A percentile compares a stretch with the other conserved stretches of the same genome.
These are phyloP conservation scores for Amylocystis lapponica DNA, from an alignment of 768 basidiomycete genomes.

Conservation along the genomic window DNA sequence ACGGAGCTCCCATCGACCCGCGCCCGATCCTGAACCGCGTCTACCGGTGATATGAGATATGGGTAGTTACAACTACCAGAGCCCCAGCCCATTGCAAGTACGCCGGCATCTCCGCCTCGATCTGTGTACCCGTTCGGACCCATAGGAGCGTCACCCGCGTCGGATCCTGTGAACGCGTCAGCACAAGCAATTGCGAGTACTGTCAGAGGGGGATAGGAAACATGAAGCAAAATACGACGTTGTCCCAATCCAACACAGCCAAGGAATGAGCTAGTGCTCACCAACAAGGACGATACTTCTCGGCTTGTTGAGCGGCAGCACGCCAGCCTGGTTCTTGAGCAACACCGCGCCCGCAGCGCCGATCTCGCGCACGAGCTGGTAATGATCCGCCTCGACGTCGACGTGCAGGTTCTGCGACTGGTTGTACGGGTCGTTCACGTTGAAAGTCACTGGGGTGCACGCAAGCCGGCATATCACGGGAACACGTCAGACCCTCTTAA, in stretches of 20 bases:
- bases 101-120: constrained; percentile 41
- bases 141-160: constrained; percentile 36
- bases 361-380: constrained; percentile 60
- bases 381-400: constrained; percentile 68
- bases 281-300: constrained; percentile 58
- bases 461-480: neutral
- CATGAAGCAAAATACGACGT: constrained; percentile 23
- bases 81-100: constrained; percentile 89
- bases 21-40: constrained; percentile 74
- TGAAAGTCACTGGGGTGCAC: constrained; percentile 49
- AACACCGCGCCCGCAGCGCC: constrained; percentile 71
- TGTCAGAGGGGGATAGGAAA: too few relatives aligned
- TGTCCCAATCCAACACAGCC: neutral
- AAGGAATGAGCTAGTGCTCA: constrained; percentile 37
- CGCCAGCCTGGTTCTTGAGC: constrained; percentile 60
- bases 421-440: constrained; percentile 51
- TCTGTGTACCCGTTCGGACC: constrained; percentile 48
- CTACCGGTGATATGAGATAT: constrained; percentile 75
- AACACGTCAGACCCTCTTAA: too few relatives aligned
- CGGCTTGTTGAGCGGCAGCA: constrained; percentile 54
- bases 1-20: constrained; percentile 37
- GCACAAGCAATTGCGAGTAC: too few relatives aligned
- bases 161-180: constrained; percentile 40
- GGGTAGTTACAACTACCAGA: constrained; percentile 63
- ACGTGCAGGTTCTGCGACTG: constrained; percentile 52